Conservation (phyloP, 164 flowering plant species). For the Umbellularia californica region DNA sequence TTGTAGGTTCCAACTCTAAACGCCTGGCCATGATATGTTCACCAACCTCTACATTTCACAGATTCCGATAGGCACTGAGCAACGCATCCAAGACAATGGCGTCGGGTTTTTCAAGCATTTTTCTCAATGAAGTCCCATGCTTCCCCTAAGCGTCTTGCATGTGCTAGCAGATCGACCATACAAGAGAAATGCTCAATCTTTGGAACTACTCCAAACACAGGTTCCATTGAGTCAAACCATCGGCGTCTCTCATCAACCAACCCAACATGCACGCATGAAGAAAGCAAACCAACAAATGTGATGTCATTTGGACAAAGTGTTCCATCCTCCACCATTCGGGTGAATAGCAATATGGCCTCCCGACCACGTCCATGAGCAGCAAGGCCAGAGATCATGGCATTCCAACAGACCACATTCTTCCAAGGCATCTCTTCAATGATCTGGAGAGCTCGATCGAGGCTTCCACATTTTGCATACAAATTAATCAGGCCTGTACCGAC, state of each 20-base stretch:
- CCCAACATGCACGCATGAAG: conserved; percentile 31
- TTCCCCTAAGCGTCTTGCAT: conserved; percentile 59
- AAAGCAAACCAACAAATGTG: conserved; percentile 33
- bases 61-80: conserved; percentile 63
- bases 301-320: conserved; percentile 21
- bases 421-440: conserved; percentile 16
- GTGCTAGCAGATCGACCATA: conserved; percentile 69
- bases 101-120: conserved; percentile 72
- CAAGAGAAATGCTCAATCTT: conserved; percentile 32
- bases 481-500: conserved; percentile 23
- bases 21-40: conserved; percentile 43
- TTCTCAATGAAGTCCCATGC: conserved; percentile 55
- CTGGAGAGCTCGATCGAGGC: conserved; percentile 16
- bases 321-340: conserved; percentile 14
- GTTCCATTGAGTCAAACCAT: conserved; percentile 19
- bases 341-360: conserved; percentile 26
- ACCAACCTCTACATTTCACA: conserved; percentile 39
- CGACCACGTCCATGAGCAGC: conserved; percentile 25
- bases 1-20: conserved; percentile 49
- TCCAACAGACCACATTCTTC: conserved; percentile 26
- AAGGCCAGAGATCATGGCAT: conserved; percentile 28
- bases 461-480: conserved; percentile 30
- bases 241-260: conserved; percentile 22
- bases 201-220: conserved; percentile 39
- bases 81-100: conserved; percentile 53